Evolutionary conservation across 2,329 filamentous ascomycete species (phyloP).

Genomic region (Monosporascus sp.): DNA sequence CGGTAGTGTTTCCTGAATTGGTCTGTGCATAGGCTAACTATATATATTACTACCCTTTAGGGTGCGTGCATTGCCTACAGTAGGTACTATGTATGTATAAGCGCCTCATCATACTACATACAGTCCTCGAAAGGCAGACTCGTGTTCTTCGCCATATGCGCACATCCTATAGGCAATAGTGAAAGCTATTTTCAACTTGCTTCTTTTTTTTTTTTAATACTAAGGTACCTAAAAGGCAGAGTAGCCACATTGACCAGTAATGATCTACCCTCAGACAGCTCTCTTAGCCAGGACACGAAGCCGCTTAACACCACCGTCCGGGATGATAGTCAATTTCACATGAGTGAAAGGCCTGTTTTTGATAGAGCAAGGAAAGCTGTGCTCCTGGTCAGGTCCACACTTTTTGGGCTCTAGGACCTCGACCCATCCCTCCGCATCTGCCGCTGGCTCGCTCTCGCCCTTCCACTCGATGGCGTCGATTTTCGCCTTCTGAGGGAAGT

Average conservation of each 20-base stretch:
- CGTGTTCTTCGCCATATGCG: too few relatives aligned
- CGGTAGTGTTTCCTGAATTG: too few relatives aligned
- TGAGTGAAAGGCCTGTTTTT: conserved; percentile 65
- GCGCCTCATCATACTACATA: too few relatives aligned
- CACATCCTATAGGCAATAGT: too few relatives aligned
- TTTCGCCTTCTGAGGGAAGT: conserved; percentile 73
- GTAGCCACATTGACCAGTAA: neutral
- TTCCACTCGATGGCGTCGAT: conserved; percentile 58
- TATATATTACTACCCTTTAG: too few relatives aligned
- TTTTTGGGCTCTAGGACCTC: conserved; percentile 62
- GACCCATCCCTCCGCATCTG: conserved; percentile 56
- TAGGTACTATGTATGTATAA: too few relatives aligned
- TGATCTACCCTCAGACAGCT: conserved; percentile 20
- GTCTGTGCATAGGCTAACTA: too few relatives aligned
- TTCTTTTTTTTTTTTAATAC: too few relatives aligned
- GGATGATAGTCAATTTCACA: conserved; percentile 87
- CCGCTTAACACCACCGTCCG: conserved; percentile 88
- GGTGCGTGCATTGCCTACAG: too few relatives aligned
- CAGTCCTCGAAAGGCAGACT: too few relatives aligned
- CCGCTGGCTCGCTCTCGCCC: conserved; percentile 47
- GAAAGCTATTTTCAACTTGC: too few relatives aligned
- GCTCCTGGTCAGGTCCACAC: conserved; percentile 68
- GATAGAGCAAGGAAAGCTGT: conserved; percentile 54
- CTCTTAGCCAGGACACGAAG: conserved; percentile 70
- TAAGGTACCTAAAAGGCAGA: too few relatives aligned